Conservation (phyloP, 1,139 yeast species). For the Yamadazyma triangularis region DNA sequence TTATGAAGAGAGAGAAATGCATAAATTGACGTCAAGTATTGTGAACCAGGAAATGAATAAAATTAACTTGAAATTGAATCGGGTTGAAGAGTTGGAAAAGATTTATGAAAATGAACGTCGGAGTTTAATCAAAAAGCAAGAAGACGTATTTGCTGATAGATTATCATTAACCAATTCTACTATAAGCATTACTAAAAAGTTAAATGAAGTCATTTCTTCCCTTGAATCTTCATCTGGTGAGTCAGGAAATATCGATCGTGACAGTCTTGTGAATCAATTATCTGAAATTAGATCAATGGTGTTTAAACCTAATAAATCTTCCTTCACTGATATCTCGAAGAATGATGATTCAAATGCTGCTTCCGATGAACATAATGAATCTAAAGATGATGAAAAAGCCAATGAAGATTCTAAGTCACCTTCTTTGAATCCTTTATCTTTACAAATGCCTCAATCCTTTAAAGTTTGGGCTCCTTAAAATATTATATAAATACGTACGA, state of each 20-base stretch:
- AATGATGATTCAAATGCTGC: background rate
- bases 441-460: constrained; percentile 79
- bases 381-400: constrained; percentile 1
- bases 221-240: constrained; percentile 19
- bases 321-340: constrained; percentile 16
- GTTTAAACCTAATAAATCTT: constrained; percentile 44
- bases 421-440: constrained; percentile 61
- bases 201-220: constrained; percentile 38
- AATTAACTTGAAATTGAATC: constrained; percentile 69
- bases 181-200: constrained; percentile 44
- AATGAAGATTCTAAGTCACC: constrained; percentile 13
- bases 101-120: constrained; percentile 77
- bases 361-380: background rate
- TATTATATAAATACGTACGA: too few species aligned
- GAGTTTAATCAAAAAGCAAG: constrained; percentile 69
- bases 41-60: constrained; percentile 71
- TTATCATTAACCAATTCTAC: constrained; percentile 66
- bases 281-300: constrained; percentile 47
- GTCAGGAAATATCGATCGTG: constrained; percentile 5
- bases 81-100: constrained; percentile 69
- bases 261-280: constrained; percentile 18
- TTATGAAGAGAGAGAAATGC: constrained; percentile 77
- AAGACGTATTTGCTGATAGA: constrained; percentile 75
- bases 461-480: constrained; percentile 73
- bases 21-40: constrained; percentile 52